A percentile compares a stretch with the other conserved stretches of the same genome.
Conservation (phyloP, 192 early-diverging fungal species). For the Kickxella alabastrina region DNA sequence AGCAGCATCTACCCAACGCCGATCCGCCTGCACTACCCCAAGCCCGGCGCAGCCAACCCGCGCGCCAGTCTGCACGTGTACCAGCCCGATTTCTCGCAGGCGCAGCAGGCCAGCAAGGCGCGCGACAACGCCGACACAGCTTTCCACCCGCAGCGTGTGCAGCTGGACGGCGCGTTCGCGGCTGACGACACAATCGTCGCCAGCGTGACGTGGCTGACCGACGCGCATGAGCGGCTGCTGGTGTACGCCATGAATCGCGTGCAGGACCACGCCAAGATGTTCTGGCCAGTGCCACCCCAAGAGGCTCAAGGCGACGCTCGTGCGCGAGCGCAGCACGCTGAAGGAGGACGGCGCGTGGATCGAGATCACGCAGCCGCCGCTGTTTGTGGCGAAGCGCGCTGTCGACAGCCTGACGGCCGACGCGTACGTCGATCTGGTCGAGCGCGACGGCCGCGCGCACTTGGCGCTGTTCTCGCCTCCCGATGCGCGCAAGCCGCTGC, state of each 20-base stretch:
- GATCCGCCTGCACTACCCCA: constrained; percentile 83
- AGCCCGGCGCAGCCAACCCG: constrained; percentile 86
- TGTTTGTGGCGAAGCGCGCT: constrained; percentile 27
- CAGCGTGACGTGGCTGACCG: constrained; percentile 79
- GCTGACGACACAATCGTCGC: constrained; percentile 74
- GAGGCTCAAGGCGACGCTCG: constrained; percentile 40
- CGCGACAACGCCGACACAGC: constrained; percentile 40
- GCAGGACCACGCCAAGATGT: constrained; percentile 76
- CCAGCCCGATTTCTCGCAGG: constrained; percentile 36
- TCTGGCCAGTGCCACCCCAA: constrained; percentile 50
- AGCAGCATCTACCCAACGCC: constrained; percentile 64
- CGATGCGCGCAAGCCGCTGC: constrained; percentile 45
- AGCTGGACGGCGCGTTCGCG: constrained; percentile 32
- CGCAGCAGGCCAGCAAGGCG: constrained; percentile 17
- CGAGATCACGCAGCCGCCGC: constrained; percentile 52
- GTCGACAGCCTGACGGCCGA: constrained; percentile 35
- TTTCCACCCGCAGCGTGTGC: constrained; percentile 45
- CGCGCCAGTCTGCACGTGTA: constrained; percentile 70
- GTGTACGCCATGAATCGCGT: constrained; percentile 85
- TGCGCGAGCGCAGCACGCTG: constrained; percentile 60
- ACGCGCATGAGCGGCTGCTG: constrained; percentile 57
- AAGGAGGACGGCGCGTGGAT: constrained; percentile 67
- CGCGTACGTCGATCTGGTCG: constrained; percentile 63
- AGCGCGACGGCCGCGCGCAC: constrained; percentile 65
- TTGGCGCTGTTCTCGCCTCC: constrained; percentile 61